Base-by-base conservation (phyloP, 108 stramenopile genomes). In the Skeletonema menzelii region DNA sequence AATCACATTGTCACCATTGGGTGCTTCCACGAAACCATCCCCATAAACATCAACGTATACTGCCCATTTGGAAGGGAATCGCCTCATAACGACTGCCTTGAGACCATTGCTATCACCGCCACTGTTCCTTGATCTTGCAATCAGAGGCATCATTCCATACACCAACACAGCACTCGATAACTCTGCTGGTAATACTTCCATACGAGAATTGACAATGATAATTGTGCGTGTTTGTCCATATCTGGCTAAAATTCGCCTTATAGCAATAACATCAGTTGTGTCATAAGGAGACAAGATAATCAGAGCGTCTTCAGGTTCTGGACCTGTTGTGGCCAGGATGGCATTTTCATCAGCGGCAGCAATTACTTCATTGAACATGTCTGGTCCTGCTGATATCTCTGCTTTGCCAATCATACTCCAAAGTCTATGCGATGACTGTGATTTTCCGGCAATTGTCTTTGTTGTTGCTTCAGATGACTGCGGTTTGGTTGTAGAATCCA, bases 11-110 rank as follows among this genome's bases (percentile, higher is more conserved):
- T 27, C 31, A 13, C 27, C 17, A 26, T 15, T 11, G 27, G 11
- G 5, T 12, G 58, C 10, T 65, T 68, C 44, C 2, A 73, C 77
- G 44, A 82, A 78, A 19, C 82, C 82, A 62, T 69, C 62, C 27
- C 73, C 82, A 47, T 72, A 26, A 4, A 69, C 58, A 47, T 82
- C 82, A 27, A 79, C 53, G 34, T 60, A 75, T 5, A 72, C 31
- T 5, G 56, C 15, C 73, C 77, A 83, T 59, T 79, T 66, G 6
- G 60, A 26, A 5, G 56, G 79, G 49, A 63, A 83, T 14, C 82
- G 82, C 59, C 63, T 79, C 82, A 83, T 79, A 13, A 83, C 78
- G 27, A 83, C 65, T 14, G 67, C 78, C 67, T 70, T 83, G 11
- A 72, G 34, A 17, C 77, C 73, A 20, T 44, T 30, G 26, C 60